Base-by-base conservation (phyloP, 1,284 basidiomycete species). In the Heterobasidion parviporum region DNA sequence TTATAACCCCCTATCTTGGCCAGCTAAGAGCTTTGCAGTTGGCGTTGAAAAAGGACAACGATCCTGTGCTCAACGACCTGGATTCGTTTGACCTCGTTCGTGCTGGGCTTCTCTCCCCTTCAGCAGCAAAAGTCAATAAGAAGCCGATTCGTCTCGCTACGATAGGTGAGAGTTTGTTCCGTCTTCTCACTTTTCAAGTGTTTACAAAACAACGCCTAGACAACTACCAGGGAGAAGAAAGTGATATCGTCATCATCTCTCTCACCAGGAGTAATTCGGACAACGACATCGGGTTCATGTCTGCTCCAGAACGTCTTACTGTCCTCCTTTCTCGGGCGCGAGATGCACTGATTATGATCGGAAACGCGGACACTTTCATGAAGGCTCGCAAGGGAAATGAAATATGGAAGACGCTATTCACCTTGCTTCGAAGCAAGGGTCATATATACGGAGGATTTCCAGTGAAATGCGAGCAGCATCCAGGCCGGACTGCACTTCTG, bases 211-310 rank as follows among this genome's bases (percentile, higher is more conserved):
- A 45, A 9, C n/a, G 3, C n/a, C 12, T 85, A 12, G 81, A 83
- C 57, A 83, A 83, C 57, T 83, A 82, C 57, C 84, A 87, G 60
- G 85, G 85, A 26, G 85, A 87, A 63, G 84, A 87, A 64, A 82
- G 80, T 45, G 74, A 85, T 26, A 80, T 87, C 49, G 81, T 87
- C 33, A 73, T 87, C 33, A 71, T 73, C 16, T 81, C 77, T 8
- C 65, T 87, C 12, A 83, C 81, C 0, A 68, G 85, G 47, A 84
- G 82, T 62, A 86, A 86, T 59, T 12, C 70, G 0, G 58, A 67
- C 0, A 67, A 74, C 54, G 78, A 77, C 57, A 86, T 87, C 34
- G 85, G 84, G 0, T 87, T 87, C 67, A 85, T 87, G 83, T 71
- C 63, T 47, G 74, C 85, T 1, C 79, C 80, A 0, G 82, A 87